phyloP scores from a whole-genome alignment of 192 early-diverging fungal species.

The Backusella morwellensis region DNA sequence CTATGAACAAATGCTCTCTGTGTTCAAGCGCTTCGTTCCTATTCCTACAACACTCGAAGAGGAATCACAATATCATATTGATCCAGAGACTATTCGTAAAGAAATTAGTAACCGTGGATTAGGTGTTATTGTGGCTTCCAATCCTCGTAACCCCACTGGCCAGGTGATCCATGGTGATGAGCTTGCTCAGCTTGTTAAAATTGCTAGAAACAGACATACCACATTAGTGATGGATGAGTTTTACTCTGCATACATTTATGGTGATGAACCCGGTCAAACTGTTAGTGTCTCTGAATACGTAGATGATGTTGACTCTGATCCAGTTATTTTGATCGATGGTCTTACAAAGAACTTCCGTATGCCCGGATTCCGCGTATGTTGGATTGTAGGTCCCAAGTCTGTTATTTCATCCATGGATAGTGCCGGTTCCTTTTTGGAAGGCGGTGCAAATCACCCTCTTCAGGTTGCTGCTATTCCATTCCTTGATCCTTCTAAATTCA shows the following conservation, averaged over 20 bases:
- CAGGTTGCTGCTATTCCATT: slow-evolving; percentile 50
- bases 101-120: slow-evolving; percentile 46
- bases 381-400: slow-evolving; percentile 49
- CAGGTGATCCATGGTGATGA: slow-evolving; percentile 47
- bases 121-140: slow-evolving; percentile 44
- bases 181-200: slow-evolving; percentile 37
- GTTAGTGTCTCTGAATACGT: slow-evolving; percentile 42
- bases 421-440: slow-evolving; percentile 47
- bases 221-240: slow-evolving; percentile 54
- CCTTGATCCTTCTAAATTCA: slow-evolving; percentile 38
- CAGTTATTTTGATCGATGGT: slow-evolving; percentile 45
- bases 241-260: slow-evolving; percentile 51
- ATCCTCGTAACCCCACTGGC: slow-evolving; percentile 53
- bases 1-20: slow-evolving; percentile 38
- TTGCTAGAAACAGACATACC: slow-evolving; percentile 41
- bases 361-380: slow-evolving; percentile 52
- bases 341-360: slow-evolving; percentile 48
- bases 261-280: slow-evolving; percentile 34
- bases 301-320: slow-evolving; percentile 46
- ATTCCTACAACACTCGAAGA: slow-evolving; percentile 49
- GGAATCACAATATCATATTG: slow-evolving; percentile 41
- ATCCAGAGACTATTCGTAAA: slow-evolving; percentile 37
- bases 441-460: slow-evolving; percentile 50
- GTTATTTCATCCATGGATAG: slow-evolving; percentile 47
- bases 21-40: slow-evolving; percentile 49